These are phyloP conservation scores for Coelastrella sp. DNA, from an alignment of 139 green algal species.

Conservation along the genomic window DNA sequence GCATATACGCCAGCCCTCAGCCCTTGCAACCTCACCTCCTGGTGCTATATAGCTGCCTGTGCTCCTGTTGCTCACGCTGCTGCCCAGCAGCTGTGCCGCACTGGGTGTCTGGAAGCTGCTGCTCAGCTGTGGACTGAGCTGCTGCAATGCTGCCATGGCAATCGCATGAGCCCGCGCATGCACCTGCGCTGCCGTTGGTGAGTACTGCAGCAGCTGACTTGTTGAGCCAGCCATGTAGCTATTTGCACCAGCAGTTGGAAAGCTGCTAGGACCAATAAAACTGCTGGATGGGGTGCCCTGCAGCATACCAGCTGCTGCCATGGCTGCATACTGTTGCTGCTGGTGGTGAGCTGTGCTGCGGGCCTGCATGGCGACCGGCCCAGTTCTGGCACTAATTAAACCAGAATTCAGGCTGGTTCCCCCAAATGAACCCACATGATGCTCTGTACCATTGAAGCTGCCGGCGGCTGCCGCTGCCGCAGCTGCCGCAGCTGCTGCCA, in stretches of 20 bases:
- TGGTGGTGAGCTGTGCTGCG: constrained; percentile 29
- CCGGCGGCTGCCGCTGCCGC: constrained; percentile 12
- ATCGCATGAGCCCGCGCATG: constrained; percentile 67
- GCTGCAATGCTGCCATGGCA: constrained; percentile 66
- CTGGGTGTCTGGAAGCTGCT: constrained; percentile 39
- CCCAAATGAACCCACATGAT: neutral
- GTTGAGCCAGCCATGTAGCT: constrained; percentile 43
- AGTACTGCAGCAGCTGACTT: constrained; percentile 46
- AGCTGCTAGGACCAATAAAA: neutral
- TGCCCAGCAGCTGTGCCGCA: constrained; percentile 42
- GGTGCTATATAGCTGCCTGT: constrained; percentile 35
- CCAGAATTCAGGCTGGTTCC: neutral
- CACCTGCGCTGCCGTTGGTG: constrained; percentile 36
- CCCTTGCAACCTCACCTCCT: constrained; percentile 11
- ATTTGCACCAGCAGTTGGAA: neutral
- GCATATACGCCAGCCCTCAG: neutral
- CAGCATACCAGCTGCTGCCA: constrained; percentile 29
- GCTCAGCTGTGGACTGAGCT: constrained; percentile 54
- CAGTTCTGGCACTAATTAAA: neutral
- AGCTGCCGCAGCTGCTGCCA: constrained; percentile 19
- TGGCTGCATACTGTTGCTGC: constrained; percentile 34
- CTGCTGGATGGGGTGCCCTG: constrained; percentile 16
- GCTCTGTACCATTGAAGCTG: constrained; percentile 6
- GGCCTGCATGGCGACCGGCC: constrained; percentile 18
- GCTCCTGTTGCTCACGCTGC: constrained; percentile 19